Evolutionary conservation across 1,284 basidiomycete genomes (phyloP), one percentile per base, ranked within the genome.

Genomic region (Pisolithus thermaeus): DNA sequence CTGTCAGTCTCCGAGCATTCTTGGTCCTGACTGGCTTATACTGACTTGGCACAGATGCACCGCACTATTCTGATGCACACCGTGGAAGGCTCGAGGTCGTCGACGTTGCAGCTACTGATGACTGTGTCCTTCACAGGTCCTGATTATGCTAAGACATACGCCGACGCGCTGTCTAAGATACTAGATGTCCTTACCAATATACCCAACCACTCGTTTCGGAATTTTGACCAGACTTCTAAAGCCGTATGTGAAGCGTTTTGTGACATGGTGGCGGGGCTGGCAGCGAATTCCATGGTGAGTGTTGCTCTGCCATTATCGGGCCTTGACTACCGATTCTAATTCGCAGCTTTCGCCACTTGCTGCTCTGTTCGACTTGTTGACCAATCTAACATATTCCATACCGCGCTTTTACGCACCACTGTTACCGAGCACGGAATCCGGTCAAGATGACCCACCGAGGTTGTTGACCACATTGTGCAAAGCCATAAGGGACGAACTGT

Each of bases 31-130:
- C 36, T 48, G 25, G 47, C 43, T 25, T 47, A 44, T 38, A 37
- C 50, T 59, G 28, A 54, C 43, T 4, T 46, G 27, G 39, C 7
- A 57, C 53, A 88, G 86, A 65, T 87, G 44, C 78, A 76, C 55
- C 73, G 76, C 44, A 70, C 84, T 25, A 62, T 88, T 12, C 63
- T 87, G 48, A 79, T 76, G 2, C 86, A 89, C 63, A 69, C 70
- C 4, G 61, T 69, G 27, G 65, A 69, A 5, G 62, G 62, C 23
- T 70, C 64, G 32, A 62, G 63, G 4, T 61, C 69, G 11, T 64
- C 75, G 18, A 83, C 84, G 4, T 68, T 89, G 7, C 84, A 87
- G 55, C 59, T 73, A 12, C 72, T 89, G 32, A 65, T 86, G 42
- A 71, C 73, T 42, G 62, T 69, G 11, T 58, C 69, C 7, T 66